These are phyloP conservation scores for Calocera cornea DNA, from an alignment of 768 basidiomycete species.

Conservation along the genomic window DNA sequence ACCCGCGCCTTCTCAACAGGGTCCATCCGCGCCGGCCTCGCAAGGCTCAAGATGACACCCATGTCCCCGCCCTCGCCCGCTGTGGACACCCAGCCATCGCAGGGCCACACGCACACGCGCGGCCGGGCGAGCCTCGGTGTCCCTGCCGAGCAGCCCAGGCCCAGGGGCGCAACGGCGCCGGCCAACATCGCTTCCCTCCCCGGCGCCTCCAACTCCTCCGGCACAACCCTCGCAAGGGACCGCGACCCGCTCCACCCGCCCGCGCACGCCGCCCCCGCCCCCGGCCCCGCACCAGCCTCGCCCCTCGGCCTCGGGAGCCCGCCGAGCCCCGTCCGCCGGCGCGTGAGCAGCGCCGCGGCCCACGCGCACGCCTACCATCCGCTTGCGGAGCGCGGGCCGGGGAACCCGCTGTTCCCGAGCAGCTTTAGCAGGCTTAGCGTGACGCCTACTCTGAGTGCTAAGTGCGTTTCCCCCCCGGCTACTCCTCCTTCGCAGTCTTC, in stretches of 20 bases:
- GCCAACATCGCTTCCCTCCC: background rate
- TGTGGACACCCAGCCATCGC: background rate
- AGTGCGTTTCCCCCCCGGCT: constrained; percentile 24
- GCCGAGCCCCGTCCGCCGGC: background rate
- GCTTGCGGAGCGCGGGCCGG: constrained; percentile 52
- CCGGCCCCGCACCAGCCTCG: background rate
- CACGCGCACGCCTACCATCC: constrained; percentile 29
- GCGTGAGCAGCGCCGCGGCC: background rate
- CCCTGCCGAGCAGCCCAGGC: background rate
- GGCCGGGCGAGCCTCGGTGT: background rate
- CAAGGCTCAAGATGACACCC: background rate
- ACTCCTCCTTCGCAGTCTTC: background rate
- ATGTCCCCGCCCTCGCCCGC: background rate
- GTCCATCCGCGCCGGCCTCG: background rate
- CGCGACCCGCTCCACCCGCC: no score
- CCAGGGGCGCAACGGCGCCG: background rate
- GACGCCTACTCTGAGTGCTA: constrained; percentile 50
- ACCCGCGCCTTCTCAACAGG: background rate
- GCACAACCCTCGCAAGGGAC: background rate
- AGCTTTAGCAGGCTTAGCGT: constrained; percentile 57
- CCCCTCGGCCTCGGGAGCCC: no score
- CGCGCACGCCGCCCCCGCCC: background rate
- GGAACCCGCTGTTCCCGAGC: constrained; percentile 68
- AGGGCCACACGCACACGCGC: background rate
- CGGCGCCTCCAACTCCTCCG: background rate